A percentile compares a stretch with the other conserved stretches of the same genome.
Evolutionary conservation across 2,329 filamentous ascomycete species (phyloP).

Genomic region (Diaporthe eres): DNA sequence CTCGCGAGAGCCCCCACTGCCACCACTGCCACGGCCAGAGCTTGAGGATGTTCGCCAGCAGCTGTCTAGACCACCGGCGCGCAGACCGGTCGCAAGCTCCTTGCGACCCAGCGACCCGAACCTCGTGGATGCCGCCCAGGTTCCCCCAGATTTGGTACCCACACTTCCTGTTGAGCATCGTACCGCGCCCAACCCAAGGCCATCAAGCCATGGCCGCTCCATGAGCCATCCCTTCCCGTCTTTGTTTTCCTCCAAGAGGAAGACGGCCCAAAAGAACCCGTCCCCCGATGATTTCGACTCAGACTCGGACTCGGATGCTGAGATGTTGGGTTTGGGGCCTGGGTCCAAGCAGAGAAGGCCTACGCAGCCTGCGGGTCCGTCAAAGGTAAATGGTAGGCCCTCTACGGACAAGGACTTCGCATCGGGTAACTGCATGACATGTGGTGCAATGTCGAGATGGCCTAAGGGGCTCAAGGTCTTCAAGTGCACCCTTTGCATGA

Average conservation of each 20-base stretch:
- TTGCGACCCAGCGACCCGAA: slow-evolving; percentile 24
- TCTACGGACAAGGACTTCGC: slow-evolving; percentile 69
- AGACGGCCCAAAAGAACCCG: slow-evolving; percentile 59
- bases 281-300: slow-evolving; percentile 52
- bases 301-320: slow-evolving; percentile 59
- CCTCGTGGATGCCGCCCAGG: slow-evolving; percentile 27
- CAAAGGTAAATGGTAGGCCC: slow-evolving; percentile 40
- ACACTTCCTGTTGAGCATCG: slow-evolving; percentile 50
- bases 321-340: slow-evolving; percentile 44
- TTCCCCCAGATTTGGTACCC: slow-evolving; percentile 59
- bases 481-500: slow-evolving; percentile 86
- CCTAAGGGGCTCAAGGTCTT: slow-evolving; percentile 81
- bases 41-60: slow-evolving; percentile 28
- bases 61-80: slow-evolving; percentile 32
- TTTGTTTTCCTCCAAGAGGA: slow-evolving; percentile 74
- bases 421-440: slow-evolving; percentile 87
- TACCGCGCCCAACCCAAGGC: slow-evolving; percentile 41
- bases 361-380: slow-evolving; percentile 20
- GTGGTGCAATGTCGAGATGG: slow-evolving; percentile 85
- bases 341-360: slow-evolving; percentile 52
- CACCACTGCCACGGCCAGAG: slow-evolving; percentile 33
- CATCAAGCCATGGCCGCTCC: slow-evolving; percentile 70
- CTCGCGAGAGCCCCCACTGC: slow-evolving; percentile 38
- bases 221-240: slow-evolving; percentile 86
- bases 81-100: slow-evolving; percentile 35